Evolutionary conservation across 73 alveolate genomes (phyloP), one percentile per base, ranked within the genome.

Genomic region (Stentor coeruleus): DNA sequence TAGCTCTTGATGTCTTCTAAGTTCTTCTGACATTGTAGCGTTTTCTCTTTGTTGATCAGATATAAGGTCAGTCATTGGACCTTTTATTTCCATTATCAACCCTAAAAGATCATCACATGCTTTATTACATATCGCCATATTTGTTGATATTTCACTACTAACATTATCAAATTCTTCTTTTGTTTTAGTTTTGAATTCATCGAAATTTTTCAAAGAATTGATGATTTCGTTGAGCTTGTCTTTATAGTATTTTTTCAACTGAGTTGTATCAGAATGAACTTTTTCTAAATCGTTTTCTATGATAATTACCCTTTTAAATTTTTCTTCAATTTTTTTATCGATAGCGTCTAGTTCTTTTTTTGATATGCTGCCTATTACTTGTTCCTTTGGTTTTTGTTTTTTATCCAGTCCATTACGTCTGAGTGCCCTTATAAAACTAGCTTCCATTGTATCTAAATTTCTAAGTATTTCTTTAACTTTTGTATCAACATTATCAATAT

Each of bases 1-100:
- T 20, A 66, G 37, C 37, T 66, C 79, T 66, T 66, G 79, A 2
- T 66, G n/a, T 66, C 79, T 66, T 66, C 79, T 66, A 31, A 66
- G 20, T 66, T 66, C 79, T 66, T 66, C 40, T 26, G 36, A 20
- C 33, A 66, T 1, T 1, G n/a, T 40, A 0, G 33, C 14, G 79
- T 66, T 66, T 2, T 66, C 79, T 66, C 79, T 37, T 33, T 66
- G 36, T 31, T 66, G 79, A 2, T 66, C 79, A 26, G 79, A 66
- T 20, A 66, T 66, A 37, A 66, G 79, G 37, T 66, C 79, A 66
- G 39, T 33, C 39, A 66, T 26, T 20, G 79, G 79, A 20, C 42
- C 36, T 20, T 66, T 20, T 0, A 66, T 20, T 14, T 66, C 39
- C 33, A 26, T 20, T 11, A 66, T 40, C 33, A 28, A 20, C 11